Conservation (phyloP, 129 eudicot species). For the Pseudognaphalium luteoalbum region DNA sequence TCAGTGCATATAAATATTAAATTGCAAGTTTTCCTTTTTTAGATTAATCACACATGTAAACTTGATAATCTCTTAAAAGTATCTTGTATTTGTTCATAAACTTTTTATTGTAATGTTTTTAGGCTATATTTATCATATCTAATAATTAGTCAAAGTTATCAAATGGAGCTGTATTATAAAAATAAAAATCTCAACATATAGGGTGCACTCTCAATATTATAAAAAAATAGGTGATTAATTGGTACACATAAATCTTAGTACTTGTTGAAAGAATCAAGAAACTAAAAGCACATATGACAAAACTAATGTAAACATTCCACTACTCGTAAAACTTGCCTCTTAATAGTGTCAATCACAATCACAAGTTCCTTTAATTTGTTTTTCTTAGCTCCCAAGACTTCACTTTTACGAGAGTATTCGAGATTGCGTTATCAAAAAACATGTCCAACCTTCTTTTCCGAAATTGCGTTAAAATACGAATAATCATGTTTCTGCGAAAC, state of each 20-base stretch:
- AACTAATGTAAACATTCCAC: background rate
- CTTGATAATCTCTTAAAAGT: background rate
- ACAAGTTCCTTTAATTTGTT: conserved; percentile 11
- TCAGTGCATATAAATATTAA: background rate
- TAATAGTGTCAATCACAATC: conserved; percentile 25
- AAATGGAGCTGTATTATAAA: no score
- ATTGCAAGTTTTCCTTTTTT: no score
- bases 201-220: no score
- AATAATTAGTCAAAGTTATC: no score
- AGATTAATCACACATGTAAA: background rate
- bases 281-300: background rate
- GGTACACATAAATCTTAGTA: background rate
- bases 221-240: no score
- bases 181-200: no score
- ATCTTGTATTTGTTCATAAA: background rate
- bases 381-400: conserved; percentile 32
- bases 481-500: no score
- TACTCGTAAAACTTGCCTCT: background rate
- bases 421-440: no score
- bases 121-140: no score
- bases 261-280: background rate
- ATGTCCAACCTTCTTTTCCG: no score
- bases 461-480: no score
- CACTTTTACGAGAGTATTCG: background rate
- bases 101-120: no score